Base-by-base conservation (phyloP, 768 basidiomycete species). In the Cystobasidium tubakii region DNA sequence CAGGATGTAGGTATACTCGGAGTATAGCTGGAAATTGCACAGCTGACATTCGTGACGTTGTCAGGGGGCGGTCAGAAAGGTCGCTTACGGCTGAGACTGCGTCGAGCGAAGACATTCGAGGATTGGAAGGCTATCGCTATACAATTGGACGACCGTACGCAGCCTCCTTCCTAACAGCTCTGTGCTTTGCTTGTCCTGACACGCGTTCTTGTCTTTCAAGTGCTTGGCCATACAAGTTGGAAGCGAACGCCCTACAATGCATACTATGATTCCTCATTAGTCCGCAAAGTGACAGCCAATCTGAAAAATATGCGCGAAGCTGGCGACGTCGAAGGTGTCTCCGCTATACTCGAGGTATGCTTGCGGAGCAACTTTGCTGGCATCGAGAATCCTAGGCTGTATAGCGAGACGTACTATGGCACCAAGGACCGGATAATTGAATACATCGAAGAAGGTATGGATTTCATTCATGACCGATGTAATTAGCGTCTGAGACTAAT, bases 291-390 rank as follows among this genome's bases (percentile, higher is more conserved):
- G 19, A 36, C 77, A 13, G 74, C 72, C 17, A 70, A 76, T 25
- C 73, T 80, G 10, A 57, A 65, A 0, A 73, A 78, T 17, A 81
- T 92, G 33, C 84, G 94, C 76, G 86, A 88, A 75, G 87, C 86
- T 77, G 87, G 88, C 39, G 94, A 99, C 80, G 88, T 87, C 1
- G 87, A 90, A 73, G 92, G 90, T 0, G 86, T 94, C 62, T 85
- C 95, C 54, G 93, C 91, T 2, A 90, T 97, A 0, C 82, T 99
- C 42, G 92, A 95, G 78, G 91, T 91, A 0, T 96, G 91, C 77
- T 85, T 97, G 54, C 85, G 93, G 67, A 86, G 87, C 27, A 97
- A 96, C 80, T 99, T 97, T 82, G 96, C 90, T 17, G 96, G 91
- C 0, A 87, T 74, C 13, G 72, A 63, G 62, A 62, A 73, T 44